Conservation (phyloP, 2,329 filamentous ascomycete genomes). For the Endothia cerciana region DNA sequence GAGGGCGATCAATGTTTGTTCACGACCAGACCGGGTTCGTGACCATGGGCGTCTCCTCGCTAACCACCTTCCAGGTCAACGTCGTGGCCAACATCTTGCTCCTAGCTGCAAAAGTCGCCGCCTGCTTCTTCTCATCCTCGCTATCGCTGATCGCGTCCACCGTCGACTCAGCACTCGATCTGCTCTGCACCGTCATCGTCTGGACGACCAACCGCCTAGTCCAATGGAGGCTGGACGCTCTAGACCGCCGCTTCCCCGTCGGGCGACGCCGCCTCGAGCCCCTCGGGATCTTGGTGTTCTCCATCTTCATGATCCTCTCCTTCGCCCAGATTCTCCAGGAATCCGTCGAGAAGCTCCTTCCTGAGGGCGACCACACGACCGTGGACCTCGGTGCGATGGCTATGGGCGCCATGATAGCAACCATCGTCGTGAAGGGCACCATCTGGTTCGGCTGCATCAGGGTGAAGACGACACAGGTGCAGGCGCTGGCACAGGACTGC, state of each 20-base stretch:
- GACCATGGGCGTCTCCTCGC: background rate
- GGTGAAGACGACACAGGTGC: constrained; percentile 67
- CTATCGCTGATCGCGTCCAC: constrained; percentile 65
- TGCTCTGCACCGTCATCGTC: constrained; percentile 64
- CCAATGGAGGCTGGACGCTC: constrained; percentile 54
- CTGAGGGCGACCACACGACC: constrained; percentile 44
- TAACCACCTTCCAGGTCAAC: constrained; percentile 22
- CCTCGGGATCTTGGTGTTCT: constrained; percentile 65
- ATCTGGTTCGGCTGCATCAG: constrained; percentile 63
- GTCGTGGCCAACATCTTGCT: constrained; percentile 32
- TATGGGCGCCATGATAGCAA: constrained; percentile 60
- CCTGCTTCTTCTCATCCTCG: constrained; percentile 41
- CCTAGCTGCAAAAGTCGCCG: constrained; percentile 30
- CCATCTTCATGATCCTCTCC: constrained; percentile 65
- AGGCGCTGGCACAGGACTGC: constrained; percentile 65
- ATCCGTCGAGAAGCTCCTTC: constrained; percentile 60
- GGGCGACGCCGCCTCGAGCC: constrained; percentile 61
- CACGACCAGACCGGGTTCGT: background rate
- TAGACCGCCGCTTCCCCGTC: constrained; percentile 61
- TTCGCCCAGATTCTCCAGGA: constrained; percentile 65
- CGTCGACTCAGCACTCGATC: constrained; percentile 63
- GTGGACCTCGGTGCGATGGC: constrained; percentile 56
- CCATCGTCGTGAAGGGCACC: constrained; percentile 61
- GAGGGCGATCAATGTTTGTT: constrained; percentile 46
- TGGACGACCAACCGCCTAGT: constrained; percentile 64